Evolutionary conservation across 371 early-diverging fungal species (phyloP), one percentile per base, ranked within the genome.

Genomic region (Rhizopus delemar): DNA sequence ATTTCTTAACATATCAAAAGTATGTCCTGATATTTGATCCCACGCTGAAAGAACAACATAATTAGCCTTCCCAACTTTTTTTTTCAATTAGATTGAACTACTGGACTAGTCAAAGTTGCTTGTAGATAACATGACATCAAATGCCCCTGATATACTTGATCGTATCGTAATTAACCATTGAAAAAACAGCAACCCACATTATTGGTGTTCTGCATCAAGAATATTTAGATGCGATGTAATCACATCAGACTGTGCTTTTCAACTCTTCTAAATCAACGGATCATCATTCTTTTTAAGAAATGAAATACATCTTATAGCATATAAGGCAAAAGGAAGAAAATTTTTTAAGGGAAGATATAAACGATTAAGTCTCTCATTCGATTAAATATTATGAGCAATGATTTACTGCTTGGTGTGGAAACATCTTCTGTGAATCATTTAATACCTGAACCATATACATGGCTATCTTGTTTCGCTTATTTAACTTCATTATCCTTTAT

Each of bases 41-140:
- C 5, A 69, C 72, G 0, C 34, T 22, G 22, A 1, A 55, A 29
- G 72, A 74, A 15, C 35, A 51, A 34, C 9, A 49, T 32, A 7
- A 49, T 8, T 28, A 9, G 4, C 8, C 15, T 16, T 13, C 15
- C 15, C 16, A 46, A 3, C n/a, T 46, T 15, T 15, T 22, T 46
- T 58, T 79, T 76, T 41, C 62, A 77, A 12, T 76, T 79, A 46
- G 80, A 79, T 34, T 79, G 80, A 77, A 41, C 51, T 4, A 77
- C 80, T 3, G 57, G 35, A 8, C 49, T 38, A n/a, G 65, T 74
- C 31, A 65, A 68, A 7, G 76, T 63, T 38, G 76, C 31, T 67
- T 35, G 49, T 69, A 0, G 38, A 60, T 8, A 61, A 59, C 28
- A 65, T 79, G 58, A 73, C 58, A 4, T 63, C 65, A 7, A 72